Base-by-base conservation (phyloP, 2,329 filamentous ascomycete genomes). In the Verticillium alfalfae region DNA sequence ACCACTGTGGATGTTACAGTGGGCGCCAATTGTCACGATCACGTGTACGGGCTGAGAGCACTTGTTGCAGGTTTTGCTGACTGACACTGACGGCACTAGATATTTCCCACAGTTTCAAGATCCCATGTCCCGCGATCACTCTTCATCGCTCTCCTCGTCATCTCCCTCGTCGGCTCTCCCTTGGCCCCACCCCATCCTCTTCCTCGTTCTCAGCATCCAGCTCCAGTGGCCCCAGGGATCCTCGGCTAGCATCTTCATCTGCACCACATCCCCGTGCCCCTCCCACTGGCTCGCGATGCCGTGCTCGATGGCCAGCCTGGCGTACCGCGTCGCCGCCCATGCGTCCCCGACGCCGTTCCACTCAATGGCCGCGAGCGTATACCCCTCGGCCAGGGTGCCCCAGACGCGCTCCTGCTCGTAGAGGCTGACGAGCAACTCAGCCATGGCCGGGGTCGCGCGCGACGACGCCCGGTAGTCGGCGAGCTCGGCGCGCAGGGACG, bases 341-440 rank as follows among this genome's bases (percentile, higher is more conserved):
- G 73, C 69, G 61, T 77, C 73, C 31, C 78, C 78, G 5, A 67
- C 68, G 7, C 71, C 73, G 66, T 75, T 79, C 62, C 70, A 74
- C 67, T 77, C 73, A 18, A 77, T 65, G 41, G 77, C 77, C 22
- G 77, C 74, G 37, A 73, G 68, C 54, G 69, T 67, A 63, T 76
- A 77, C 12, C 73, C 75, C 66, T 76, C 73, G 61, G 72, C 67
- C 41, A 74, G 62, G 56, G 66, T 58, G 5, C 69, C 68, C 67
- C 74, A 71, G 26, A 79, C 67, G 39, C 71, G 67, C 70, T 80
- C 78, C 68, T 77, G 75, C 67, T 77, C 65, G 65, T 74, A 75
- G 55, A 80, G 65, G 49, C 70, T 73, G 45, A 78, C 66, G 34
- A 79, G 58, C 57, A 76, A 64, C 67, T 78, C 73, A 7, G 74